Evolutionary conservation across 495 filamentous ascomycete genomes (phyloP).

Genomic region (Emericellopsis terricola): DNA sequence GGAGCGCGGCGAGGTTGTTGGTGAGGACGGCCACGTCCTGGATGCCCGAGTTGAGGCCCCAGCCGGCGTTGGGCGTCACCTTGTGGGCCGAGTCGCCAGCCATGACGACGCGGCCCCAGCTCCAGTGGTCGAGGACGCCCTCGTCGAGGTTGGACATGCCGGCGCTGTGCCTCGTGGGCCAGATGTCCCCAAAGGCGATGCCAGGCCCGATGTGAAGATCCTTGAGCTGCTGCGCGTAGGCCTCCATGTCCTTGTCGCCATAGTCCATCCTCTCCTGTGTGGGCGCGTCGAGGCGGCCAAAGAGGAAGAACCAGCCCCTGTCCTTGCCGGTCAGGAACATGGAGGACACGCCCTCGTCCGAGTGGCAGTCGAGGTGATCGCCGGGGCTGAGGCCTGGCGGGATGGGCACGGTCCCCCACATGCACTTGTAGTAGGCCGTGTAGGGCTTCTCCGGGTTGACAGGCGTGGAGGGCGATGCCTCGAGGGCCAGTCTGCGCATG

Average conservation of each 20-base stretch:
- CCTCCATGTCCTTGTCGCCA: slow-evolving; percentile 12
- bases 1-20: slow-evolving; percentile 9
- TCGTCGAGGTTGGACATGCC: slow-evolving; percentile 16
- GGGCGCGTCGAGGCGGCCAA: slow-evolving; percentile 12
- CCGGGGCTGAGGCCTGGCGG: background rate
- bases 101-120: slow-evolving; percentile 15
- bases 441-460: slow-evolving; percentile 11
- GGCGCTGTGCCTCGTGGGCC: slow-evolving; percentile 6
- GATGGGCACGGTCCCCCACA: background rate
- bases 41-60: slow-evolving; percentile 16
- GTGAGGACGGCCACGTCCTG: slow-evolving; percentile 16
- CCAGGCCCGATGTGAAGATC: slow-evolving; percentile 7
- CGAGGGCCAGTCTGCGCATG: slow-evolving; percentile 4
- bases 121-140: slow-evolving; percentile 16
- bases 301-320: slow-evolving; percentile 18
- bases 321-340: slow-evolving; percentile 8
- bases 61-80: slow-evolving; percentile 15
- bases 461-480: slow-evolving; percentile 5
- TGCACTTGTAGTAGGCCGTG: background rate
- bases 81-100: slow-evolving; percentile 25
- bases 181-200: slow-evolving; percentile 16
- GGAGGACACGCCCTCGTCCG: slow-evolving; percentile 2
- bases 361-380: background rate
- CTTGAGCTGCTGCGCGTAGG: slow-evolving; percentile 9
- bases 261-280: slow-evolving; percentile 10